Base-by-base conservation (phyloP, 2,329 filamentous ascomycete genomes). In the Cadophora sp. region DNA sequence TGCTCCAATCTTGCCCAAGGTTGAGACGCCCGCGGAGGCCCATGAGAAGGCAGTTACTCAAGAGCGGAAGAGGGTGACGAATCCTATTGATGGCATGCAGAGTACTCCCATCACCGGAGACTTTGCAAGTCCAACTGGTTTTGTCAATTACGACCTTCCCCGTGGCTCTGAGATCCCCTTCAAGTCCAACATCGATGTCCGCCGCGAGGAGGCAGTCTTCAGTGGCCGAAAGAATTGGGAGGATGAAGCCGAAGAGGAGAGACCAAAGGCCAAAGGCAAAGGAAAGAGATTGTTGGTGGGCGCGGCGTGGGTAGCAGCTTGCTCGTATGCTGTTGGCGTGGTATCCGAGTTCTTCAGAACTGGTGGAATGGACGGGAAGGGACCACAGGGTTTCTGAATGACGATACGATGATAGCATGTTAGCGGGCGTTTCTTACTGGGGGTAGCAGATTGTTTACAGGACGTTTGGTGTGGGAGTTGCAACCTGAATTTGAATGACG, bases 61-160 rank as follows among this genome's bases (percentile, higher is more conserved):
- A 9, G 62, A 71, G 74, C 1, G 66, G 66, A 60, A 71, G 62
- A 60, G 68, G 7, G 67, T 67, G 11, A 74, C 69, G 34, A 91
- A 91, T 72, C 88, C 89, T 0, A 87, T 91, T 46, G 81, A 83
- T 70, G 81, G 80, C 3, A 83, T 76, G 76, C 78, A 74, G 66
- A 68, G 68, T 37, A 68, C 59, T 48, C 73, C 75, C 0, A 70
- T 74, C 7, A 85, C 86, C 5, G 87, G 86, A 4, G 85, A 85
- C 63, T 91, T 89, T 75, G 87, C 87, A 22, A 89, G 86, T 40
- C 88, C 89, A 1, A 91, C 88, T 0, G 89, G 88, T 0, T 91
- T 89, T 73, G 85, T 91, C 53, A 90, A 89, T 71, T 86, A 89
- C 71, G 85, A 89, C 69, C 53, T 80, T 77, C 46, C 75, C 71